Evolutionary conservation across 2,329 filamentous ascomycete genomes (phyloP), one percentile per base, ranked within the genome.

Genomic region (Alternaria angustiovoidea): DNA sequence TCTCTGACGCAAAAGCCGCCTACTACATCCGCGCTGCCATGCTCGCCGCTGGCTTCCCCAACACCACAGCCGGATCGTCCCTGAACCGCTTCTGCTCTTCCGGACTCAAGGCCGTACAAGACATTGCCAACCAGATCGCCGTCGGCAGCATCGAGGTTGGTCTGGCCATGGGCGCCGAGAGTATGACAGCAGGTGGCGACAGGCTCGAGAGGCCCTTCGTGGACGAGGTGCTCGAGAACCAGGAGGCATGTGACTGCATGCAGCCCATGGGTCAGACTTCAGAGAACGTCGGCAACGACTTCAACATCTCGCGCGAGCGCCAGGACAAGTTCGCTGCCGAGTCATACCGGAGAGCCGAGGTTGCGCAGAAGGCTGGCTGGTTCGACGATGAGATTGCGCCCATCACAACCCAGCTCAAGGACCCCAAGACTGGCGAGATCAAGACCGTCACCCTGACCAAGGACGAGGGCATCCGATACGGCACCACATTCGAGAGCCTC

Each of bases 71-170:
- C 66, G 92, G 91, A 65, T 94, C 87, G 43, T 89, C 91, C 43
- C 86, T 96, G 59, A 98, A 98, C 85, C 91, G 95, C 63, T 98
- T 99, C 89, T 99, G 95, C 86, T 96, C 93, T 38, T 97, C 94
- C 0, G 95, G 95, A 36, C 89, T 99, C 67, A 96, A 97, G 82
- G 94, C 95, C 58, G 92, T 94, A 5, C 94, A 96, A 80, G 93
- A 97, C 75, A 96, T 99, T 68, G 94, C 95, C 51, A 90, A 95
- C 81, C 87, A 93, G 77, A 97, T 99, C 79, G 79, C 85, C 59
- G 82, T 84, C 51, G 93, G 94, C 63, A 87, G 87, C 70, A 98
- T 99, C 78, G 90, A 96, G 61, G 80, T 96, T 66, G 95, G 95
- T 70, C 83, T 99, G 63, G 94, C 94, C 16, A 81, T 96, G 46